These are phyloP conservation scores for Clavispora fructus DNA, from an alignment of 805 yeast genomes.

Conservation along the genomic window DNA sequence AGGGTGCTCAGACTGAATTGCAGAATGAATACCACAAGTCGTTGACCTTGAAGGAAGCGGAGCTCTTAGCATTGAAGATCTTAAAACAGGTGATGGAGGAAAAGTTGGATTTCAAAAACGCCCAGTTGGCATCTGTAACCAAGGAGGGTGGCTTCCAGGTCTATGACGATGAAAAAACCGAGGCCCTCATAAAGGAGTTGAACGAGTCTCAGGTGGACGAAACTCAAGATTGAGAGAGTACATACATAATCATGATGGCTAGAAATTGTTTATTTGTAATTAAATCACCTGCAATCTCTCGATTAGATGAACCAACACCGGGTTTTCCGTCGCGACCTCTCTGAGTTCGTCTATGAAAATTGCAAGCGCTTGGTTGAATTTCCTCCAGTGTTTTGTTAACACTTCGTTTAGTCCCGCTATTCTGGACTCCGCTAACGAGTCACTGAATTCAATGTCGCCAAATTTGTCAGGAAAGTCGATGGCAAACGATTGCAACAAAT, in stretches of 20 bases:
- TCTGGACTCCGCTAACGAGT: conserved; percentile 24
- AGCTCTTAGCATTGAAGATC: conserved; percentile 78
- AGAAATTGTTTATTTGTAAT: background rate
- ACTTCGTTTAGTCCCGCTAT: conserved; percentile 11
- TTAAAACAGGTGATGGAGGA: conserved; percentile 99
- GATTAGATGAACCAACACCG: conserved; percentile 6
- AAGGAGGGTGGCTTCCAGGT: conserved; percentile 79
- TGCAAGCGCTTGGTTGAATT: conserved; percentile 10
- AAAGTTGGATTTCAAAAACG: conserved; percentile 89
- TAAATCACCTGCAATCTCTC: conserved; percentile 6
- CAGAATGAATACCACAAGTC: conserved; percentile 95
- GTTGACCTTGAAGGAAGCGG: conserved; percentile 88
- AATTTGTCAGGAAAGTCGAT: conserved; percentile 28
- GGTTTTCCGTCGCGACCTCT: conserved; percentile 11
- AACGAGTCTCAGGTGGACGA: conserved; percentile 45
- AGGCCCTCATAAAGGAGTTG: conserved; percentile 69
- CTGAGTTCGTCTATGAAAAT: conserved; percentile 8
- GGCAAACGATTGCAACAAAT: conserved; percentile 38
- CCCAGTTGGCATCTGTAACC: conserved; percentile 92
- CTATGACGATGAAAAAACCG: conserved; percentile 78
- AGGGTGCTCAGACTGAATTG: conserved; percentile 97
- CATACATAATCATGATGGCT: background rate
- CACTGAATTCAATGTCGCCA: conserved; percentile 27
- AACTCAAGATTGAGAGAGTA: conserved; percentile 1
- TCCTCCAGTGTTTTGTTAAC: conserved; percentile 13